A percentile compares a stretch with the other conserved stretches of the same genome.
Conservation (phyloP, 1,284 basidiomycete genomes). For the Heterobasidion parviporum region DNA sequence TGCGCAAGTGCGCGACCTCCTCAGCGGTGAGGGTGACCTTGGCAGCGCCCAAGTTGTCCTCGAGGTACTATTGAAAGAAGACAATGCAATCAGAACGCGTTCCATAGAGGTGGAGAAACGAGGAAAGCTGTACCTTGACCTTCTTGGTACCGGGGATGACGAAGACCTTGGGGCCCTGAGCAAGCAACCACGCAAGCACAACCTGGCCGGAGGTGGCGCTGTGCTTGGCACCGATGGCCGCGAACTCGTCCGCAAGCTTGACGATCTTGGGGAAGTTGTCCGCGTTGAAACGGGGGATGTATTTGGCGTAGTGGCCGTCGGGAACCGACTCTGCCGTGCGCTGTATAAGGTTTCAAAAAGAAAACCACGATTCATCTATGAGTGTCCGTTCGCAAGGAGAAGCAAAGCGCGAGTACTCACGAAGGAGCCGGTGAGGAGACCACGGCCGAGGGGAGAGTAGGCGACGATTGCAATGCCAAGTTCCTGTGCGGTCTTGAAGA, state of each 20-base stretch:
- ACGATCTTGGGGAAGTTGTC: slow-evolving; percentile 54
- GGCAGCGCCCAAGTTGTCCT: slow-evolving; percentile 30
- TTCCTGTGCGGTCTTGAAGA: slow-evolving; percentile 42
- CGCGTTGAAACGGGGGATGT: slow-evolving; percentile 20
- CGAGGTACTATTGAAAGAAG: slow-evolving; percentile 15
- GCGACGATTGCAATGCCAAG: slow-evolving; percentile 47
- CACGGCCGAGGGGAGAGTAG: slow-evolving; percentile 57
- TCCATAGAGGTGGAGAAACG: neutral
- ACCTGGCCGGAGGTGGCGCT: slow-evolving; percentile 46
- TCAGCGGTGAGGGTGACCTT: slow-evolving; percentile 27
- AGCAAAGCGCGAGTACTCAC: slow-evolving; percentile 16
- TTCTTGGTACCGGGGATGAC: slow-evolving; percentile 30
- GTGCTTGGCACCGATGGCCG: slow-evolving; percentile 34
- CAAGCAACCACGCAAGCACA: slow-evolving; percentile 49
- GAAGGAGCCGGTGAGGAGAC: slow-evolving; percentile 50
- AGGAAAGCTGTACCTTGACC: slow-evolving; percentile 11
- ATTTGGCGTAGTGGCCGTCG: slow-evolving; percentile 5
- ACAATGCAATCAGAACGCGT: too few relatives aligned
- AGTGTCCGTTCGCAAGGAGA: neutral
- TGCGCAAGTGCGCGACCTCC: slow-evolving; percentile 27
- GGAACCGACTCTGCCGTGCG: slow-evolving; percentile 9
- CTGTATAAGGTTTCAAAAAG: neutral
- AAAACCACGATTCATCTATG: slow-evolving; percentile 33
- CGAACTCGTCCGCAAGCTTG: slow-evolving; percentile 37
- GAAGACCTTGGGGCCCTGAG: slow-evolving; percentile 28